phyloP scores from a whole-genome alignment of 2,329 filamentous ascomycete species.

The Diaporthe sp. region DNA sequence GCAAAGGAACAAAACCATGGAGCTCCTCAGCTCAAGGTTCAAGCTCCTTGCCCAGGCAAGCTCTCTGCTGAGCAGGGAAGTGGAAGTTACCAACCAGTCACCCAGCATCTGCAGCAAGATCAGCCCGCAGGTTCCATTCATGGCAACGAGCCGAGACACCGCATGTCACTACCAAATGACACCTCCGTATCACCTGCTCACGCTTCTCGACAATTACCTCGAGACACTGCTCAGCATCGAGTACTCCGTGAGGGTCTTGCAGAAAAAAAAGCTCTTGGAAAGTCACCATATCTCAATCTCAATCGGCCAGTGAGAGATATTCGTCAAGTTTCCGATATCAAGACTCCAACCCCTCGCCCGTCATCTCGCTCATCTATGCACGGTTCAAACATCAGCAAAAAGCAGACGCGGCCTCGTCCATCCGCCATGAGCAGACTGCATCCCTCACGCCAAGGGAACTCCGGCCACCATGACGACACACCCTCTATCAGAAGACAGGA shows the following conservation, averaged over 20 bases:
- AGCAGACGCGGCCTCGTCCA: background rate
- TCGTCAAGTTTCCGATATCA: background rate
- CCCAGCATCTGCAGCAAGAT: background rate
- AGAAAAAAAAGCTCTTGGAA: background rate
- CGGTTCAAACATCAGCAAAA: conserved; percentile 29
- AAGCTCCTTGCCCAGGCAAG: background rate
- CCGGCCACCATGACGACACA: conserved; percentile 1
- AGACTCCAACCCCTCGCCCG: conserved; percentile 16
- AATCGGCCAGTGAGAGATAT: conserved; percentile 15
- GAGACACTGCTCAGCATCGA: background rate
- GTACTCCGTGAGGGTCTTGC: background rate
- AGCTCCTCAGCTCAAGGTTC: background rate
- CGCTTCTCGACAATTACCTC: background rate
- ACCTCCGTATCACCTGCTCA: conserved; percentile 27
- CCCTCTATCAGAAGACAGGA: conserved; percentile 8
- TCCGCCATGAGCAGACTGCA: background rate
- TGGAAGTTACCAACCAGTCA: too few relatives aligned
- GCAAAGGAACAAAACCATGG: too few relatives aligned
- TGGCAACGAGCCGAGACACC: background rate
- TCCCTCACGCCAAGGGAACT: background rate
- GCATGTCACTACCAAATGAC: conserved; percentile 30
- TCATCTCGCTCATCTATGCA: conserved; percentile 14
- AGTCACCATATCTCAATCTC: background rate
- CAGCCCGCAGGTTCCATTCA: background rate
- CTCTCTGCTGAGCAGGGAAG: background rate